These are phyloP conservation scores for Epichloe scottii DNA, from an alignment of 2,329 filamentous ascomycete genomes.

Conservation along the genomic window DNA sequence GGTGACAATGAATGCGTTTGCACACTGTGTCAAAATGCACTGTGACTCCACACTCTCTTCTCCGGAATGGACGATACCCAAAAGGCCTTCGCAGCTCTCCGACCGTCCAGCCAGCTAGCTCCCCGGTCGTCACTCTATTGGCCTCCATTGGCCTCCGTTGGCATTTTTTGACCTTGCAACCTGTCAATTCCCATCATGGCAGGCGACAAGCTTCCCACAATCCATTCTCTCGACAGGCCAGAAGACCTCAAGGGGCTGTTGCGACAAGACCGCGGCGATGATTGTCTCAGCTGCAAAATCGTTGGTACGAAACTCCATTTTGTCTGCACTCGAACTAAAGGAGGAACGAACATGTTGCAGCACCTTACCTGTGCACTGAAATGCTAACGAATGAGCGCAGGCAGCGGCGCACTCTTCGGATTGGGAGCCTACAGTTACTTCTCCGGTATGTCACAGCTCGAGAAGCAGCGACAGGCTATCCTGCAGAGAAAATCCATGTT, in stretches of 20 bases:
- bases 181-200: conserved; percentile 13
- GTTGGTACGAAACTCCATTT: conserved; percentile 42
- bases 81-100: background rate
- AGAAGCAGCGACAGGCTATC: conserved; percentile 51
- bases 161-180: background rate
- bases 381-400: conserved; percentile 26
- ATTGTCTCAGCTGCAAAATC: conserved; percentile 60
- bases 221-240: conserved; percentile 44
- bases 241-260: conserved; percentile 48
- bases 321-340: background rate
- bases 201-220: conserved; percentile 31
- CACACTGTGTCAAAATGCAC: background rate
- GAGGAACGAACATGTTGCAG: background rate
- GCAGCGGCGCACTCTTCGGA: conserved; percentile 61
- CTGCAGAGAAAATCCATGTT: conserved; percentile 57
- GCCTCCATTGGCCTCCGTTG: background rate
- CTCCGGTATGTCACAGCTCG: conserved; percentile 60
- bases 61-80: background rate
- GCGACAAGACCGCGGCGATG: conserved; percentile 43
- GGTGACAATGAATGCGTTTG: background rate
- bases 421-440: conserved; percentile 68
- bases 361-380: too few species aligned
- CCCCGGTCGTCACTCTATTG: background rate
- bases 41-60: background rate
- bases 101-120: background rate